Conservation (phyloP, 108 stramenopile species). For the Conticribra guillardii region DNA sequence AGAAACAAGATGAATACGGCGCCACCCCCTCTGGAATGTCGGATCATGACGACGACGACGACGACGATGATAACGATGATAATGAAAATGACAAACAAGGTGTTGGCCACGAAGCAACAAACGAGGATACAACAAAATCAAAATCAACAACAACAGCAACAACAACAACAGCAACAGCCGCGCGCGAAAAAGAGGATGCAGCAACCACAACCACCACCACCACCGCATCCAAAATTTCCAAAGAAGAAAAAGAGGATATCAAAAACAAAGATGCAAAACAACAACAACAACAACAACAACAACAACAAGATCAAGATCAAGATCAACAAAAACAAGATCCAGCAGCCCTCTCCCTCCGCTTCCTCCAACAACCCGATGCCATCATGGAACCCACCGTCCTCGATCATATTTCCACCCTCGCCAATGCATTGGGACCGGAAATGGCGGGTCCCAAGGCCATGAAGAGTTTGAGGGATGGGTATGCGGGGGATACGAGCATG, state of each 20-base stretch:
- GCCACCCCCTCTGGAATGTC: conserved; percentile 3
- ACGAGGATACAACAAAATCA: conserved; percentile 14
- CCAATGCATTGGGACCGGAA: conserved; percentile 45
- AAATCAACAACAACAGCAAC: background rate
- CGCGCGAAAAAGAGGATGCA: background rate
- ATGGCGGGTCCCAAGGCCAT: conserved; percentile 68
- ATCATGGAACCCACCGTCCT: conserved; percentile 67
- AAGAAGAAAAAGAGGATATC: background rate
- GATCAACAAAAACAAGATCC: conserved; percentile 57
- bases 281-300: background rate
- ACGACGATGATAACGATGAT: no score
- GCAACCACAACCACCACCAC: no score
- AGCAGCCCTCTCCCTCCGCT: conserved; percentile 51
- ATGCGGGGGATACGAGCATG: conserved; percentile 71
- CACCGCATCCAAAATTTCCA: no score
- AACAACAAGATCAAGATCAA: conserved; percentile 4
- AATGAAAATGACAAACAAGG: no score
- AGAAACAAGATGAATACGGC: conserved; percentile 12
- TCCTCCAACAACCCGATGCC: conserved; percentile 72
- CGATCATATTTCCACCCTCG: conserved; percentile 29
- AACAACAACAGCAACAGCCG: no score
- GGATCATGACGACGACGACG: conserved; percentile 7
- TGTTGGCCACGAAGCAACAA: background rate
- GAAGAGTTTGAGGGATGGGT: conserved; percentile 65
- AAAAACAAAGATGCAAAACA: background rate